Conservation (phyloP, 2,329 filamentous ascomycete genomes). For the Nothophoma quercina region DNA sequence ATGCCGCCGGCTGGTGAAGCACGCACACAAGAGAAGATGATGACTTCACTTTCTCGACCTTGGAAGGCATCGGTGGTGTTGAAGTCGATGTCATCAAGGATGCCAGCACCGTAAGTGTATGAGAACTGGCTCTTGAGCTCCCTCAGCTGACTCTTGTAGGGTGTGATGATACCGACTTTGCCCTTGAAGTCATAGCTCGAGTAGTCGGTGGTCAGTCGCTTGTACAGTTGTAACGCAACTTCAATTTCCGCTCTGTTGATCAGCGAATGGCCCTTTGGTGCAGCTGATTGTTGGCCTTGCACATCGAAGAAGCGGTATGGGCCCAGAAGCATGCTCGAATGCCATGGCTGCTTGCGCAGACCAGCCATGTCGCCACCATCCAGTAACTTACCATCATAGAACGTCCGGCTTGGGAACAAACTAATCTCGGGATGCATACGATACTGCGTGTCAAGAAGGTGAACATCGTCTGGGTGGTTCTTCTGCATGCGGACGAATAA, state of each 20-base stretch:
- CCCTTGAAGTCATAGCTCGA: conserved; percentile 73
- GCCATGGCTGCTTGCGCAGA: conserved; percentile 83
- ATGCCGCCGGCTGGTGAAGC: conserved; percentile 93
- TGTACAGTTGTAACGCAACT: conserved; percentile 84
- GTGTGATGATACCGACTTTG: conserved; percentile 96
- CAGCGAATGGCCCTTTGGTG: conserved; percentile 85
- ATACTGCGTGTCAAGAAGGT: conserved; percentile 96
- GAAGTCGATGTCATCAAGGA: conserved; percentile 87
- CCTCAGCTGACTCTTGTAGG: conserved; percentile 91
- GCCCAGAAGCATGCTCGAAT: conserved; percentile 78
- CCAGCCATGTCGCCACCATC: conserved; percentile 85
- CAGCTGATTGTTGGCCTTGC: conserved; percentile 81
- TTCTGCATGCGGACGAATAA: conserved; percentile 98
- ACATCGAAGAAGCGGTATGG: conserved; percentile 99
- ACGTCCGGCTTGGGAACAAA: conserved; percentile 84
- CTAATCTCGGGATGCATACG: conserved; percentile 99
- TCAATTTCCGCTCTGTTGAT: conserved; percentile 88
- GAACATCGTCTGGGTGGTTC: conserved; percentile 86
- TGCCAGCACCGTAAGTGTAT: conserved; percentile 73
- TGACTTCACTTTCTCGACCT: conserved; percentile 94
- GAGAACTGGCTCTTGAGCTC: conserved; percentile 80
- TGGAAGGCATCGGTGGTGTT: conserved; percentile 99
- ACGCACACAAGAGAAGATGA: conserved; percentile 98
- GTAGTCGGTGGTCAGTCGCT: conserved; percentile 77
- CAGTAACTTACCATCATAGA: conserved; percentile 87